phyloP scores from a whole-genome alignment of 805 yeast genomes.

The Metschnikowia vanudenii region DNA sequence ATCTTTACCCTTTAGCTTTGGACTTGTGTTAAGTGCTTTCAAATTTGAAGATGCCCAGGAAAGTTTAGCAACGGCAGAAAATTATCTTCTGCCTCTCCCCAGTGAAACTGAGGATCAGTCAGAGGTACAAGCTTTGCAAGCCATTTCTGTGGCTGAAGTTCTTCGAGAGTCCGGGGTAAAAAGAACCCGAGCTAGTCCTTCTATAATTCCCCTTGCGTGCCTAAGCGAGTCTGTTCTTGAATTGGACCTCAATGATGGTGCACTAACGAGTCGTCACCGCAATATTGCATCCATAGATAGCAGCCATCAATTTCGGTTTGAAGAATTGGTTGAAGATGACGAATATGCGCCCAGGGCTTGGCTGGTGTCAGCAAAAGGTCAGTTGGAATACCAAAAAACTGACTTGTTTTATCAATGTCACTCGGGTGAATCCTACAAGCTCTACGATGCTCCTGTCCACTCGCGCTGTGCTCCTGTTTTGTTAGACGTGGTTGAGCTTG shows the following conservation, averaged over 20 bases:
- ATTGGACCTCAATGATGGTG: constrained; percentile 31
- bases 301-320: constrained; percentile 41
- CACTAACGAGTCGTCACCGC: constrained; percentile 30
- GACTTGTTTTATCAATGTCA: constrained; percentile 39
- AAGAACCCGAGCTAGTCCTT: background rate
- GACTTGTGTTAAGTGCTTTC: constrained; percentile 34
- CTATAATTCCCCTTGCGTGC: constrained; percentile 15
- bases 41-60: constrained; percentile 12
- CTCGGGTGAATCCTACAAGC: constrained; percentile 39
- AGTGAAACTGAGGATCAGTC: background rate
- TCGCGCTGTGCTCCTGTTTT: constrained; percentile 37
- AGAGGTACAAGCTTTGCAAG: constrained; percentile 3
- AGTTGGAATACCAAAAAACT: constrained; percentile 27
- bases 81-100: background rate
- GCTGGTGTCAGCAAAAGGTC: constrained; percentile 34
- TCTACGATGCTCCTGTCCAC: constrained; percentile 35
- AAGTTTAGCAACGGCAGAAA: background rate
- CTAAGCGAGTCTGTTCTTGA: constrained; percentile 16
- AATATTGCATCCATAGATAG: constrained; percentile 40
- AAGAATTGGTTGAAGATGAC: constrained; percentile 19
- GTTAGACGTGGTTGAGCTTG: constrained; percentile 36
- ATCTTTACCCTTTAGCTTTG: constrained; percentile 35
- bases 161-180: constrained; percentile 3
- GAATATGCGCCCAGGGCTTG: constrained; percentile 32
- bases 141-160: constrained; percentile 9